Percentiles rank a stretch among this genome's conserved stretches.
These are phyloP conservation scores for Cunninghamia lanceolata DNA, from an alignment of 75 land plant species.

Conservation along the genomic window DNA sequence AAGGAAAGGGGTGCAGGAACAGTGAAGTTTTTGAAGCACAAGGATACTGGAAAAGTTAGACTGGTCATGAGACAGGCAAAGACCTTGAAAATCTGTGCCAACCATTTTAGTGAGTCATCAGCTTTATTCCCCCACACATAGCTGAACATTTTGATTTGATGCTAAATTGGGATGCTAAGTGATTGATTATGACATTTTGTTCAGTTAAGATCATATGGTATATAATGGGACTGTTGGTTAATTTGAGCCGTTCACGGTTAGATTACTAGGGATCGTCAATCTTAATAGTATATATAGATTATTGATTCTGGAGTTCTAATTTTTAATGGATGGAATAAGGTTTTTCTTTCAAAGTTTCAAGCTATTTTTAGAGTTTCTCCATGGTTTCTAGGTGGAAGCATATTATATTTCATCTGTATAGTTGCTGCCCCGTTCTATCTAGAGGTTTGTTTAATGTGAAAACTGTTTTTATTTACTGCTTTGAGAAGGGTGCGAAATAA, in stretches of 20 bases:
- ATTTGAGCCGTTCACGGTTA: not conserved
- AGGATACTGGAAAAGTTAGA: conserved; percentile 32
- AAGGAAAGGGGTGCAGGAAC: conserved; percentile 42
- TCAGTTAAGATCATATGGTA: not conserved
- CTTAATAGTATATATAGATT: not conserved
- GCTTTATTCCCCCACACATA: no score
- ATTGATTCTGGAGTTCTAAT: not conserved
- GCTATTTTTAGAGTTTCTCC: not conserved
- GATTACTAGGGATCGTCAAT: not conserved
- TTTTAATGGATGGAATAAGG: not conserved
- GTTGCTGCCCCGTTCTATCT: not conserved
- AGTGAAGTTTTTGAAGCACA: conserved; percentile 38
- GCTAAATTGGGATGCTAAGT: not conserved
- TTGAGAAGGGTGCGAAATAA: not conserved
- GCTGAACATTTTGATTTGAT: not conserved
- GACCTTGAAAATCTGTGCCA: conserved; percentile 47
- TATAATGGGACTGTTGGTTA: not conserved
- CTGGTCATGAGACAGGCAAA: conserved; percentile 48
- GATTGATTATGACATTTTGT: not conserved
- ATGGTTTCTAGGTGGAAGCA: not conserved
- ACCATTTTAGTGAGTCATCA: conserved; percentile 26
- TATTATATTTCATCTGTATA: not conserved
- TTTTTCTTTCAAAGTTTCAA: not conserved
- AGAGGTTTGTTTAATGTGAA: not conserved
- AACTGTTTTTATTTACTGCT: not conserved